phyloP scores from a whole-genome alignment of 768 basidiomycete species.

The Podaxis carcinomalis region DNA sequence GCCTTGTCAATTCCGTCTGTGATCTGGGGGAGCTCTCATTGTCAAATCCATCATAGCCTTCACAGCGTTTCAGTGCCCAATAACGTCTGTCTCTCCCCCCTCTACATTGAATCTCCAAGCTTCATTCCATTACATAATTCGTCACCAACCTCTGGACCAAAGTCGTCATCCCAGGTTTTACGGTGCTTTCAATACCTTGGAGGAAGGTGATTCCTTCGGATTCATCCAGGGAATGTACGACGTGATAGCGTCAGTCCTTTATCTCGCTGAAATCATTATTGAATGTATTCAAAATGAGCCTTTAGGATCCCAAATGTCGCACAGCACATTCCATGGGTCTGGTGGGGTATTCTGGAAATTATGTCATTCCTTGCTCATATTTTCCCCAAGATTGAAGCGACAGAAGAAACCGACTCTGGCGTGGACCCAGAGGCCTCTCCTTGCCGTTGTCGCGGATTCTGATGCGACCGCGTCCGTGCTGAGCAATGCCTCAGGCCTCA shows the following conservation, averaged over 20 bases:
- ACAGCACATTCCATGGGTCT: conserved; percentile 15
- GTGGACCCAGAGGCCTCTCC: conserved; percentile 13
- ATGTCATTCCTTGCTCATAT: background rate
- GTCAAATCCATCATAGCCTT: too few species aligned
- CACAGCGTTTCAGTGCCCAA: too few species aligned
- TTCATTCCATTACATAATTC: too few species aligned
- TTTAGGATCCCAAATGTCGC: conserved; percentile 13
- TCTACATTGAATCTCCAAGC: too few species aligned
- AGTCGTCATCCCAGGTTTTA: conserved; percentile 19
- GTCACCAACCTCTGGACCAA: too few species aligned
- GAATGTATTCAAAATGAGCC: background rate
- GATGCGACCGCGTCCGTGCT: conserved; percentile 26
- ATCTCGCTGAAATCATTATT: background rate
- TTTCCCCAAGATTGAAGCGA: conserved; percentile 13
- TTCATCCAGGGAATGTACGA: conserved; percentile 18
- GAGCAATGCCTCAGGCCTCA: conserved; percentile 20
- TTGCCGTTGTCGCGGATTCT: conserved; percentile 29
- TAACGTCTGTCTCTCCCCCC: too few species aligned
- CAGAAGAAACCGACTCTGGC: conserved; percentile 8
- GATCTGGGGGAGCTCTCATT: too few species aligned
- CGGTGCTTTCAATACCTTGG: conserved; percentile 22
- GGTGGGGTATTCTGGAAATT: conserved; percentile 11
- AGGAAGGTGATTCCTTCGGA: conserved; percentile 23
- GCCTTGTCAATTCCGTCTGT: too few species aligned
- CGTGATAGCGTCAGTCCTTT: conserved; percentile 18